Base-by-base conservation (phyloP, 257 asterid genomes). In the Rehmannia glutinosa region DNA sequence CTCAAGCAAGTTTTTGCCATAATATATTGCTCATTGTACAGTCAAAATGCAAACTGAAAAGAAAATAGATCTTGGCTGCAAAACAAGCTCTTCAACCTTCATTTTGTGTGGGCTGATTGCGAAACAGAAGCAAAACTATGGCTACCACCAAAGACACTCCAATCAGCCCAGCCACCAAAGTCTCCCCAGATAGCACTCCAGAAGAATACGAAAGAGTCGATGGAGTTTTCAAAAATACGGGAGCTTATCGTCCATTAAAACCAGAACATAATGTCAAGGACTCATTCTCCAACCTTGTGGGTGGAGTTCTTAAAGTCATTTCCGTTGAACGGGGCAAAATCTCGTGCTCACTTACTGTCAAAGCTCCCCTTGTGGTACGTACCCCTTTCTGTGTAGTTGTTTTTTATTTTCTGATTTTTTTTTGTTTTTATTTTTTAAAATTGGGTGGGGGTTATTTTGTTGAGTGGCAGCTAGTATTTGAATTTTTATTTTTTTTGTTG, bases 311-410 rank as follows among this genome's bases (percentile, higher is more conserved):
- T 33, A 75, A 88, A 72, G 87, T 88, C 73, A 62, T 58, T n/a
- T 66, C 78, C 45, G 39, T 87, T 39, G 68, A 85, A 61, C 82
- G 74, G 32, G 96, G 95, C 66, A 81, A 82, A 78, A 72, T 94
- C 77, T 85, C 97, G 2, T 94, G 97, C 78, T 35, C 73, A 51
- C 78, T 94, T 50, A 32, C 71, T 32, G 87, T 91, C 75, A 81
- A 82, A 75, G 68, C 83, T 69, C 83, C 95, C 0, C 65, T 87
- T 61, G 16, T 84, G 91, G 99, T 94, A 85, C 56, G 8, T 28
- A 17, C n/a, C n/a, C n/a, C n/a, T n/a, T n/a, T n/a, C n/a, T n/a
- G n/a, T n/a, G n/a, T n/a, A n/a, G n/a, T n/a, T n/a, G n/a, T n/a
- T n/a, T 17, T 39, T 23, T 64, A 49, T 17, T 13, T 30, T n/a